These are phyloP conservation scores for Auricularia auricula-judae DNA, from an alignment of 768 basidiomycete species.

Conservation along the genomic window DNA sequence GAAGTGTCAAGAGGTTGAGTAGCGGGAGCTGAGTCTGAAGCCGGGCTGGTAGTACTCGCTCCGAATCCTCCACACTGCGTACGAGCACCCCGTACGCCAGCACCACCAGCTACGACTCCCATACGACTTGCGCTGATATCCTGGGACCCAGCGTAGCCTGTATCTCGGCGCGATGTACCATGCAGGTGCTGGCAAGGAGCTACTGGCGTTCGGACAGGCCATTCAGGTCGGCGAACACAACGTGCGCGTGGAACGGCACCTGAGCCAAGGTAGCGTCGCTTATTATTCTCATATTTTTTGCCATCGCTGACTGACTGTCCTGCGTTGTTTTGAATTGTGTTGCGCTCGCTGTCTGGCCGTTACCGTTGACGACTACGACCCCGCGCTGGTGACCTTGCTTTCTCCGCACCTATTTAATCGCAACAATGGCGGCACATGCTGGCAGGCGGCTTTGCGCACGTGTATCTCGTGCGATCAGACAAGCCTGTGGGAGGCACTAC, in stretches of 20 bases:
- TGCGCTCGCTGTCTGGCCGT: too few species aligned
- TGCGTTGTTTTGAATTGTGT: background rate
- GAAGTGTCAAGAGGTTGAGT: too few species aligned
- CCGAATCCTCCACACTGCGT: too few species aligned
- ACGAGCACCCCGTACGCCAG: too few species aligned
- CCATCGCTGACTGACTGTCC: background rate
- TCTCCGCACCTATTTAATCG: slow-evolving; percentile 1
- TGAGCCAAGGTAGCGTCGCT: slow-evolving; percentile 62
- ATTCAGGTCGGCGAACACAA: slow-evolving; percentile 83
- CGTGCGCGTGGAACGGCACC: slow-evolving; percentile 88
- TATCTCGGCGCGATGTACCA: background rate
- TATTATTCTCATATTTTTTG: slow-evolving; percentile 18
- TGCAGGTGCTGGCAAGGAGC: slow-evolving; percentile 21
- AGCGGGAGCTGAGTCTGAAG: too few species aligned
- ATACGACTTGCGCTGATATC: too few species aligned
- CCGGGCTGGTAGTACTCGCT: too few species aligned
- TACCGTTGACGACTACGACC: background rate
- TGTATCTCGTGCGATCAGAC: slow-evolving; percentile 86
- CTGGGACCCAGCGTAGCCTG: too few species aligned
- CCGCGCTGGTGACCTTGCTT: background rate
- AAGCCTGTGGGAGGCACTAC: slow-evolving; percentile 83
- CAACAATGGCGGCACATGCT: slow-evolving; percentile 9
- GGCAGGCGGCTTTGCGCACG: slow-evolving; percentile 93
- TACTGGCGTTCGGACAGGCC: slow-evolving; percentile 55
- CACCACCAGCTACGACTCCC: too few species aligned